phyloP scores from a whole-genome alignment of 2,329 filamentous ascomycete genomes.

The Trichoderma arundinaceum region DNA sequence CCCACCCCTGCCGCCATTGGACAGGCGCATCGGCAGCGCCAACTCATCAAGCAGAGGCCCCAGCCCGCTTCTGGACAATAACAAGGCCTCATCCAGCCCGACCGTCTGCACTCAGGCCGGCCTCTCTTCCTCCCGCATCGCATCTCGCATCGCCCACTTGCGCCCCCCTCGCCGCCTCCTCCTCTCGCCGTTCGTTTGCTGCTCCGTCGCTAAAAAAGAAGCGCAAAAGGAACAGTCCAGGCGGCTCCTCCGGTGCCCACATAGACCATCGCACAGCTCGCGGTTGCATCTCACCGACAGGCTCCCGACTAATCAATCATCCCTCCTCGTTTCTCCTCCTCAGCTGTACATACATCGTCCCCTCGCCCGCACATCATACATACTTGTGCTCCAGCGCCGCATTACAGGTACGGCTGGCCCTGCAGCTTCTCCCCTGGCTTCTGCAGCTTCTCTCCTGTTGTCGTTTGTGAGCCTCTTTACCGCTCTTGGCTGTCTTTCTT shows the following conservation, averaged over 20 bases:
- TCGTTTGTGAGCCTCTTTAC: conserved; percentile 1
- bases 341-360: conserved; percentile 28
- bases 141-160: conserved; percentile 24
- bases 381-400: conserved; percentile 16
- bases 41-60: conserved; percentile 45
- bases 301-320: background rate
- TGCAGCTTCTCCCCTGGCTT: conserved; percentile 16
- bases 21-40: conserved; percentile 46
- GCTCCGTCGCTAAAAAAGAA: background rate
- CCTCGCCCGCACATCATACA: conserved; percentile 26
- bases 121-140: conserved; percentile 15
- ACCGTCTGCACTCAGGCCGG: conserved; percentile 1
- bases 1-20: conserved; percentile 44
- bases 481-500: background rate
- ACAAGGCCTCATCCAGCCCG: conserved; percentile 38
- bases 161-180: conserved; percentile 12
- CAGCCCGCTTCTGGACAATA: conserved; percentile 43
- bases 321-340: conserved; percentile 8
- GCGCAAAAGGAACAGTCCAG: conserved; percentile 1
- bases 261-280: conserved; percentile 3
- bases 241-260: conserved; percentile 4
- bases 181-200: background rate
- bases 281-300: conserved; percentile 27
- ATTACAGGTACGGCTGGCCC: conserved; percentile 13
- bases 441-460: conserved; percentile 14